Percentiles rank a stretch among this genome's conserved stretches.
Conservation (phyloP, 192 early-diverging fungal species). For the Globomyces pollinis-pini region DNA sequence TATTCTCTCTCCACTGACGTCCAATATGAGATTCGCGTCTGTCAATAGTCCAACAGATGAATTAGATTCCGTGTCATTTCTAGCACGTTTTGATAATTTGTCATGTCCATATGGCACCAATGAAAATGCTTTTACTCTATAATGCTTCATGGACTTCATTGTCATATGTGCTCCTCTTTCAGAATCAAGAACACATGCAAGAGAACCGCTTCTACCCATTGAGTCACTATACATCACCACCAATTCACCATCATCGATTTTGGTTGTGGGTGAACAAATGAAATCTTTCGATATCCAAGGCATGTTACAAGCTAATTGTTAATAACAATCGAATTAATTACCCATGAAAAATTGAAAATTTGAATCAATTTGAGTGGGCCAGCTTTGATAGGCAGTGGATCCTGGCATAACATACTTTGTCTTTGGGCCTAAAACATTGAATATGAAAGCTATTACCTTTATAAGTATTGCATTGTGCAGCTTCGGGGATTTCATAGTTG, state of each 20-base stretch:
- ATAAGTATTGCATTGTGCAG: neutral
- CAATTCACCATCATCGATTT: slow-evolving; percentile 45
- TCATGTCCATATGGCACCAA: slow-evolving; percentile 42
- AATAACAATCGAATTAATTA: neutral
- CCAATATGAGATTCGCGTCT: no score
- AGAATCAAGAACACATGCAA: slow-evolving; percentile 35
- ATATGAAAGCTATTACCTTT: neutral
- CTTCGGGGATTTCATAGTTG: neutral
- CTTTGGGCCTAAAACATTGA: slow-evolving; percentile 16
- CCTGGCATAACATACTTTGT: slow-evolving; percentile 6
- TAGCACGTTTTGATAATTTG: no score
- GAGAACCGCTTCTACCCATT: slow-evolving; percentile 29
- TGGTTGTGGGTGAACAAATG: slow-evolving; percentile 37
- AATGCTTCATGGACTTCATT: slow-evolving; percentile 28
- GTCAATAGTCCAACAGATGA: no score
- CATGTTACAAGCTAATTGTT: slow-evolving; percentile 39
- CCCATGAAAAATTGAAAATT: slow-evolving; percentile 40
- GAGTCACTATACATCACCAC: slow-evolving; percentile 41
- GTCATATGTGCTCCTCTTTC: slow-evolving; percentile 36
- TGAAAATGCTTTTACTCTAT: slow-evolving; percentile 47
- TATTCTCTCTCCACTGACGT: slow-evolving; percentile 9
- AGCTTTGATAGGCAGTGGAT: slow-evolving; percentile 22
- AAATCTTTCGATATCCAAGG: slow-evolving; percentile 51
- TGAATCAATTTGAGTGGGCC: slow-evolving; percentile 43
- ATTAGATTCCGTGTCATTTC: no score